Evolutionary conservation across 2,329 filamentous ascomycete species (phyloP), one percentile per base, ranked within the genome.

Genomic region (Fusarium sp.): DNA sequence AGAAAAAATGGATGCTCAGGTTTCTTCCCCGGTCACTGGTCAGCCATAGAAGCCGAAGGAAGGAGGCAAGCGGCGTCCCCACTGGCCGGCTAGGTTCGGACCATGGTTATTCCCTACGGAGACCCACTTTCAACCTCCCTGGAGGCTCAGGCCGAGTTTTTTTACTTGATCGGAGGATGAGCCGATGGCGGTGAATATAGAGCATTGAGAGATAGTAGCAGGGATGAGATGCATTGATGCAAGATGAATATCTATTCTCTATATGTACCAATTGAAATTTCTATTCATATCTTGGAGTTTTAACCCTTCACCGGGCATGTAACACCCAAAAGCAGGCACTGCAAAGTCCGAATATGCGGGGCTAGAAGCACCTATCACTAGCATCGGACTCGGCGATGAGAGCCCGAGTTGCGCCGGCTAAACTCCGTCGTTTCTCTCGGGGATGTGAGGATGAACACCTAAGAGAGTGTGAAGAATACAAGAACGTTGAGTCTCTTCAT

Each of bases 31-130:
- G 56, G 72, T 70, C 72, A 71, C 73, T 67, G 56, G 72, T 70
- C 72, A 71, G 75, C 75, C 79, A 77, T 81, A 79, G 80, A 82
- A 82, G 77, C 79, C 77, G 74, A 80, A 76, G 79, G 81, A 82
- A 82, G 76, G 77, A 77, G 75, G 76, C 76, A 77, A 79, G 73
- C 73, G 67, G 64, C 56, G 67, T 70, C 68, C 66, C 74, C 72
- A 75, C 75, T 62, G 44, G 65, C 69, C 69, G 72, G 67, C 66
- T 77, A 71, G 67, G 62, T 61, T 70, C 77, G 77, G 77, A 73
- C 67, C 68, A 78, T 76, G 63, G 65, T 75, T 75, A 60, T 70
- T 73, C 75, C 75, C 70, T 44, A 53, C 46, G 44, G 11, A 11
- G 68, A 42, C 59, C 68, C 65, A 71, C 68, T 58, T 61, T 60